phyloP scores from a whole-genome alignment of 805 yeast species.

The Saturnispora galanensis region DNA sequence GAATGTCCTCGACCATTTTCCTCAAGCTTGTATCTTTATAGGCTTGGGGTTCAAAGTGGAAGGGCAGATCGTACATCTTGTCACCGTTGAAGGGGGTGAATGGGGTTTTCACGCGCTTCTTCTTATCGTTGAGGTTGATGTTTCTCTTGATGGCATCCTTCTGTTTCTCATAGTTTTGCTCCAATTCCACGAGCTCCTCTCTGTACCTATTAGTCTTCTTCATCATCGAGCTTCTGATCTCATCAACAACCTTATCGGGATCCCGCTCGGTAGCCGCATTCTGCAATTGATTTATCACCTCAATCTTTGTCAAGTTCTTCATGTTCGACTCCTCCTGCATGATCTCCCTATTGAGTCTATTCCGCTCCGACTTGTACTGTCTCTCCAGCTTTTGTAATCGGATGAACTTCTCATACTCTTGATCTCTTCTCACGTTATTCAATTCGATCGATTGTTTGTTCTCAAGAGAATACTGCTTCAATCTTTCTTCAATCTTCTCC shows the following conservation, averaged over 20 bases:
- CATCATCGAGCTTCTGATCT: conserved; percentile 42
- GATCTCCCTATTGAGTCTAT: conserved; percentile 53
- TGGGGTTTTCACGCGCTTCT: conserved; percentile 35
- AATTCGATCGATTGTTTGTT: conserved; percentile 69
- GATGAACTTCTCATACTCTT: conserved; percentile 57
- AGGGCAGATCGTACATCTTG: conserved; percentile 46
- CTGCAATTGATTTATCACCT: conserved; percentile 43
- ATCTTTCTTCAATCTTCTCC: conserved; percentile 55
- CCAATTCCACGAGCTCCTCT: conserved; percentile 39
- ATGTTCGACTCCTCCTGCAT: conserved; percentile 39
- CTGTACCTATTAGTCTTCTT: conserved; percentile 60
- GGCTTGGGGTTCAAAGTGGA: conserved; percentile 25
- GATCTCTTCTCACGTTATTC: conserved; percentile 63
- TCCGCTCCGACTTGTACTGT: conserved; percentile 58
- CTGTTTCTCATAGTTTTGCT: conserved; percentile 21
- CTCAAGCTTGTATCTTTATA: conserved; percentile 56
- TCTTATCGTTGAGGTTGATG: conserved; percentile 18
- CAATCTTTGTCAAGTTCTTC: conserved; percentile 39
- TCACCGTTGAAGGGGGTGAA: conserved; percentile 96
- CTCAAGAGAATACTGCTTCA: conserved; percentile 58
- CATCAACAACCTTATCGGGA: conserved; percentile 38
- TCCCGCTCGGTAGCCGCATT: conserved; percentile 26
- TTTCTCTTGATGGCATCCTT: conserved; percentile 21
- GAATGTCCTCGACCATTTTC: conserved; percentile 37
- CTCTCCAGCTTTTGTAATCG: conserved; percentile 59